Evolutionary conservation across 306 rosid species (phyloP), one percentile per base, ranked within the genome.

Genomic region (Comarum palustre): DNA sequence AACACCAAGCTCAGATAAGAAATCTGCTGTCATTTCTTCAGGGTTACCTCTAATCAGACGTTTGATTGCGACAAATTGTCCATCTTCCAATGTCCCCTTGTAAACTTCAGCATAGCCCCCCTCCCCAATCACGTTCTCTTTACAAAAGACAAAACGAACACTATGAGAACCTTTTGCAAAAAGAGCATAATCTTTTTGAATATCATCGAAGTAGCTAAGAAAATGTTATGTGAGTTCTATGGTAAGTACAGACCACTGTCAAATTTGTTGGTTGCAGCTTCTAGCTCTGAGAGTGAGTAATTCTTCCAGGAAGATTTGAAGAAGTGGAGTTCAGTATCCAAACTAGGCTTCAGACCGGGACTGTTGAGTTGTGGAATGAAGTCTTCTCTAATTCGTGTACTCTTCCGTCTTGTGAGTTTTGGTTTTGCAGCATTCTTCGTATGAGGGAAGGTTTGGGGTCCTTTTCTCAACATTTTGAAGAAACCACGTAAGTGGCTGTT

Each of bases 91-190:
- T 76, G 82, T 79, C 0, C 99, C 99, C 73, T 82, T 85, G 85
- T 87, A 95, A 67, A 95, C 99, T 78, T 91, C 90, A 54, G 99
- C 97, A 83, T 91, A 95, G 62, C 99, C 99, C 82, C 99, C 97
- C 86, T 91, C 92, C n/a, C 99, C 99, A 75, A 95, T 88, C 87
- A 95, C 74, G 55, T 83, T 85, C 48, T 82, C 99, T 93, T 75
- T 60, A 81, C n/a, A 69, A 73, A 38, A 32, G 75, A 73, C 48
- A 74, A 78, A 2, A 32, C 0, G 46, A 29, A 46, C 71, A 38
- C 64, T 73, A 73, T 17, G 47, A 64, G 6, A 74, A 24, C 16
- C 14, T 51, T 50, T 51, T 5, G 20, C 8, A 24, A 24, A 74
- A 39, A 58, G 59, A 62, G 43, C 19, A 31, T 13, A 29, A 47